Evolutionary conservation across 805 yeast species (phyloP), one percentile per base, ranked within the genome.

Genomic region (Pichia paraexigua): DNA sequence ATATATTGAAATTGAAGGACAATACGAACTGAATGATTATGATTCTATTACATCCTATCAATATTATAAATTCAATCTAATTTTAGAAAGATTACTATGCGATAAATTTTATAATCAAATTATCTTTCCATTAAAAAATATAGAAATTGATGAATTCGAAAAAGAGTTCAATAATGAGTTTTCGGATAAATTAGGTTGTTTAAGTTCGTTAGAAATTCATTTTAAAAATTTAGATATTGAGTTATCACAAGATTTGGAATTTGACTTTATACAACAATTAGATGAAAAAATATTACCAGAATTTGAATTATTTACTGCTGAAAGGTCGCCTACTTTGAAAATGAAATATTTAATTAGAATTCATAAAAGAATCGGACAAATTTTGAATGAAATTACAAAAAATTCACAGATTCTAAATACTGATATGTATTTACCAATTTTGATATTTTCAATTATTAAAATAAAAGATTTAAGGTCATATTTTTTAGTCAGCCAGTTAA

Each of bases 321-420:
- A 66, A 49, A 60, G 63, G 25, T 64, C 71, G 1, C 71, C 73
- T 2, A 66, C 71, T 5, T 52, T 62, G 30, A 69, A 69, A 51
- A 55, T 68, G 53, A 65, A 64, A 46, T 61, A 60, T 44, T 52
- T 69, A 7, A 61, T 59, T 27, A 61, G 55, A 39, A 58, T 68
- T 11, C 72, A 69, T 51, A 63, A 58, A 45, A 47, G 58, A 28
- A 57, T 67, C 15, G 63, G 61, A n/a, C 50, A 50, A 17, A 56
- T 63, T 30, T 56, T 68, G 12, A 55, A 59, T 37, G 56, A 57
- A 12, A 20, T 61, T 20, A 53, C 60, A 4, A 45, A 46, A 10
- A 43, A 49, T 24, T 48, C 48, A 17, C 32, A 48, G 7, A 52
- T 49, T 18, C 49, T 67, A 18, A 69, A 67, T 48, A 67, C 71